phyloP scores from a whole-genome alignment of 345 rosid genomes.

The Eucalyptus curtisii region DNA sequence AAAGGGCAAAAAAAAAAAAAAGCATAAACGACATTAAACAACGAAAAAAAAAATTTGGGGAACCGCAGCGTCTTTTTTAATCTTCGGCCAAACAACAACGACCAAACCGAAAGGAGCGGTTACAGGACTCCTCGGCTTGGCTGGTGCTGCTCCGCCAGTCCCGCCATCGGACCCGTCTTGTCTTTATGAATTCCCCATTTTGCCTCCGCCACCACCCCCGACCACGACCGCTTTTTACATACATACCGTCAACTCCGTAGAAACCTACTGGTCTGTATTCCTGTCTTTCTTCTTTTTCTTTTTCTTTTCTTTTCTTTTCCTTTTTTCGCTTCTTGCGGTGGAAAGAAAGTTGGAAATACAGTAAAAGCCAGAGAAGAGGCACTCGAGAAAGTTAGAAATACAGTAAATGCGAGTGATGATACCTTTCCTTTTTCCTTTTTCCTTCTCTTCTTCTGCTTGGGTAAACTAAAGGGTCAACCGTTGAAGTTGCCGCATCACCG shows the following conservation, averaged over 20 bases:
- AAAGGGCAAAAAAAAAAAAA: neutral
- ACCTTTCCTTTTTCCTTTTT: neutral
- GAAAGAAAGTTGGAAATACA: neutral
- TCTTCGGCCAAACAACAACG: neutral
- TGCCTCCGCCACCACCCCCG: neutral
- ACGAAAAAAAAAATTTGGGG: neutral
- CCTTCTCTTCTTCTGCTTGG: neutral
- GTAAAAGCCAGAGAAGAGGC: neutral
- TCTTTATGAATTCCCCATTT: neutral
- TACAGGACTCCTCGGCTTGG: neutral
- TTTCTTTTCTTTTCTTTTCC: neutral
- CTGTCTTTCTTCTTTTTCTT: neutral
- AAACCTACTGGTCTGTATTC: neutral
- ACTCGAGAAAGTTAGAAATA: neutral
- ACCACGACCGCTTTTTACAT: neutral
- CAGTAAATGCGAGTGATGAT: neutral
- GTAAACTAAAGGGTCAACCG: neutral
- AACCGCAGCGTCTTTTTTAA: neutral
- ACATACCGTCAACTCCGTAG: neutral
- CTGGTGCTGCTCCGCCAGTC: conserved; percentile 11
- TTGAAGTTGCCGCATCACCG: neutral
- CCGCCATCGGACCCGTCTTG: conserved; percentile 8
- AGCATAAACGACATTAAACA: neutral
- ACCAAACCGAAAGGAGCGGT: neutral
- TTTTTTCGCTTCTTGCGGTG: neutral